Evolutionary conservation across 176 grass and related monocot genomes (phyloP), one percentile per base, ranked within the genome.

Genomic region (Triticum monococcum): DNA sequence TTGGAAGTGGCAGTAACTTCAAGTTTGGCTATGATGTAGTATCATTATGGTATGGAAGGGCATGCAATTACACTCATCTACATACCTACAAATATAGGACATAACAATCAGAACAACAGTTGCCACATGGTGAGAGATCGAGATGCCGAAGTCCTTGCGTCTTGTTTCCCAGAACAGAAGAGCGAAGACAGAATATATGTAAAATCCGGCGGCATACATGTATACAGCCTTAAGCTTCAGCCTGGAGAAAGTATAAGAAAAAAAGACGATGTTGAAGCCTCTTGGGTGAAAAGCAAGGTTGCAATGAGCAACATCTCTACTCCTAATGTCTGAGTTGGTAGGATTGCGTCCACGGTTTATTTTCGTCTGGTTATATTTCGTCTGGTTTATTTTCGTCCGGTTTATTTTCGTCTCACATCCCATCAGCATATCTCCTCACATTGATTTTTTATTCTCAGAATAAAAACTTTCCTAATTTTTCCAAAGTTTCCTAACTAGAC

Each of bases 91-190:
- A 74, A 74, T 81, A 40, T 81, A 87, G 46, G 85, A 87, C 35
- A 87, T 5, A 9, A 66, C 56, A 62, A 87, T 81, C 3, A 81
- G 78, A 65, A 87, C 24, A 69, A 74, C 78, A 20, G 38, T 81
- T 63, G 78, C 85, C 35, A 87, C 68, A 40, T 87, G 85, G 73
- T 87, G 85, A 81, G 54, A 74, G 68, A 87, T 81, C 1, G 78
- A 81, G 20, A 81, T 68, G 54, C 38, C 68, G 54, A 81, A 87
- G 79, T 87, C 85, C 37, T 68, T 81, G 25, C 78, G 66, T 79
- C 67, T 81, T 81, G 85, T 87, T 81, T 87, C 85, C 85, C 78
- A 87, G 30, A 87, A 87, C 78, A 87, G 5, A 50, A 87, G 85
- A 12, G 85, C 78, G 56, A 81, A 87, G 37, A 87, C 81, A 7